phyloP scores from a whole-genome alignment of 2,329 filamentous ascomycete species.

The Arthroderma uncinatum region DNA sequence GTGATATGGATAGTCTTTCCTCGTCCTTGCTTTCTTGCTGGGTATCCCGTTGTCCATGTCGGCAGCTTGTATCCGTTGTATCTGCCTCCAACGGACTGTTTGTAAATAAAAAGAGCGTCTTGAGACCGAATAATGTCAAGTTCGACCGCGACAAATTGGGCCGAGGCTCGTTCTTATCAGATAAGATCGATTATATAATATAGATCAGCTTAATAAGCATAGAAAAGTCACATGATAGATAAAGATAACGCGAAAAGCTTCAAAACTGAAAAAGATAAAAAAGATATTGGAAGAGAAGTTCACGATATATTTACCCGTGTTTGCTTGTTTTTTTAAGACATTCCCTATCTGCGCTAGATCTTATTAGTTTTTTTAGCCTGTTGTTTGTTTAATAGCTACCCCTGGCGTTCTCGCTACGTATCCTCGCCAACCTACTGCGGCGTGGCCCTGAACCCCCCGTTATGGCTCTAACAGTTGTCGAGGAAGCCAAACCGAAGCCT shows the following conservation, averaged over 20 bases:
- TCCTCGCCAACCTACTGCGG: constrained; percentile 31
- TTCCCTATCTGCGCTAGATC: not conserved
- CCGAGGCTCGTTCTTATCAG: constrained; percentile 5
- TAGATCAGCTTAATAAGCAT: not conserved
- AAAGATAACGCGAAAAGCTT: not conserved
- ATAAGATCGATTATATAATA: constrained; percentile 16
- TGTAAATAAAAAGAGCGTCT: not conserved
- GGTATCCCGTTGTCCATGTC: constrained; percentile 24
- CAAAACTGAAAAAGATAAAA: not conserved
- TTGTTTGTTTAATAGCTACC: not conserved
- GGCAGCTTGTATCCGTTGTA: not conserved
- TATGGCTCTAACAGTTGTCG: constrained; percentile 30
- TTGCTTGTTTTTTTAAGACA: not conserved
- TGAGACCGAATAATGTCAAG: not conserved
- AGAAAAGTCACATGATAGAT: not conserved
- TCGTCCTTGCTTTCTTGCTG: constrained; percentile 49
- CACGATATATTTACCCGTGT: no score
- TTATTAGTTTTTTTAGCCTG: not conserved
- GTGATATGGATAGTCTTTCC: constrained; percentile 64
- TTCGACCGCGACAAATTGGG: constrained; percentile 14
- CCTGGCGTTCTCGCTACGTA: constrained; percentile 31
- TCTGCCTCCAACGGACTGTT: not conserved
- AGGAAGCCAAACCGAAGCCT: constrained; percentile 15
- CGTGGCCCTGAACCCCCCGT: constrained; percentile 25
- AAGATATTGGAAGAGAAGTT: not conserved